Base-by-base conservation (phyloP, 1,284 basidiomycete genomes). In the Leccinum griseonigrum region DNA sequence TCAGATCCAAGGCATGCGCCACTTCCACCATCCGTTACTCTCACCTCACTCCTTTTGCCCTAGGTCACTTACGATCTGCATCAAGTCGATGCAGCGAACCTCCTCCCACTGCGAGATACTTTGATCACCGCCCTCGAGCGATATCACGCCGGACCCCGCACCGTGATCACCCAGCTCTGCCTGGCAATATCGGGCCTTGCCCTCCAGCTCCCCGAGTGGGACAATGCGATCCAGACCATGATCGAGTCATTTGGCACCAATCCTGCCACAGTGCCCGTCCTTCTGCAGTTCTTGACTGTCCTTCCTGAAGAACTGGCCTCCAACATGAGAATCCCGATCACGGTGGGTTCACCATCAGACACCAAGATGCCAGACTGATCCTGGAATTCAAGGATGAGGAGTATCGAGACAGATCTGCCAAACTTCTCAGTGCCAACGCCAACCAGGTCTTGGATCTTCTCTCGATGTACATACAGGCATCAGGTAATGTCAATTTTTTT, bases 21-120 rank as follows among this genome's bases (percentile, higher is more conserved):
- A 59, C 56, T 31, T 54, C 11, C 4, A 3, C 57, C 11, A 53
- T 28, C 60, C 63, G 38, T 48, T 54, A 40, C 62, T 46, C 66
- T 64, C 54, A 65, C 54, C 40, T 64, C 55, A 66, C 56, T 43
- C 22, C 74, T 74, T 65, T 59, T 50, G 4, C 54, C 56, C 61
- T 70, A 98, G 96, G 94, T 98, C 69, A 94, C 90, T 8, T 99
- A 96, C 76, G 97, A 99, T 83, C 86, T 99, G 54, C 78, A 90
- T 60, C 94, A 98, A 83, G 87, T 99, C 46, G 87, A 92, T 64
- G 72, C 79, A 11, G 79, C 84, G 54, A 86, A 94, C 64, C 79
- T 91, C 3, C 80, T 89, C n/a, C 82, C 89, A 7, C 81, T 99
- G 53, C 87, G 95, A 56, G 94, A 98, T 75, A 97, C 94, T 1